phyloP scores from a whole-genome alignment of 2,329 filamentous ascomycete species.

The Neofusicoccum ribis region DNA sequence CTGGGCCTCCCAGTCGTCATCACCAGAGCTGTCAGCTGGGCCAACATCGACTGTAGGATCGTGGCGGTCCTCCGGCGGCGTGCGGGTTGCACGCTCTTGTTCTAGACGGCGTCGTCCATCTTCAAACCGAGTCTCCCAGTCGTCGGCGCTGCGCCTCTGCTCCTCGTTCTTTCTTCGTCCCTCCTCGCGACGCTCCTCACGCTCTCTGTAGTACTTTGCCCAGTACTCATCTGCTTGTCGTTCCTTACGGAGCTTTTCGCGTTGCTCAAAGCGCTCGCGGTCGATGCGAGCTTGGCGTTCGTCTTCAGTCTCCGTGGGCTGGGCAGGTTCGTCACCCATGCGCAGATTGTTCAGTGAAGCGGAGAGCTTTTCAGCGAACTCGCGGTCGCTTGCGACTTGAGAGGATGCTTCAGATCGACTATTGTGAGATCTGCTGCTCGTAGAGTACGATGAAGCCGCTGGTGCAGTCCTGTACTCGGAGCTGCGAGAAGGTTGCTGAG shows the following conservation, averaged over 20 bases:
- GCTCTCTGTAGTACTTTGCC: neutral
- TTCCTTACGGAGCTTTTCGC: neutral
- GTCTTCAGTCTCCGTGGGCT: neutral
- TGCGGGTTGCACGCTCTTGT: neutral
- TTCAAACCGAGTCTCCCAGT: slow-evolving; percentile 6
- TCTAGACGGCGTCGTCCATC: slow-evolving; percentile 6
- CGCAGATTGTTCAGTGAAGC: neutral
- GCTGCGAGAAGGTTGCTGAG: neutral
- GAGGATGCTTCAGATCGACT: neutral
- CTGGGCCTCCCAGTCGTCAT: slow-evolving; percentile 3
- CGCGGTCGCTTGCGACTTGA: neutral
- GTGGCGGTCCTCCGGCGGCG: neutral
- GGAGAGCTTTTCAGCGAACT: neutral
- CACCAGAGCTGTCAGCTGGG: neutral
- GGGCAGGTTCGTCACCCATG: neutral
- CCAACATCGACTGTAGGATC: neutral
- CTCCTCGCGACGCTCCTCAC: slow-evolving; percentile 2
- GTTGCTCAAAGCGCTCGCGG: neutral
- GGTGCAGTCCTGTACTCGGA: neutral
- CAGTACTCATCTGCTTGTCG: slow-evolving; percentile 4
- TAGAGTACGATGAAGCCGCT: neutral
- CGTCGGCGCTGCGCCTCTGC: neutral
- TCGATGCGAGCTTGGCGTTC: slow-evolving; percentile 7
- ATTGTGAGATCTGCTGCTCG: neutral
- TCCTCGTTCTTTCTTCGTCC: neutral